Conservation (phyloP, 352 stramenopile species). For the Phytophthora citrophthora region DNA sequence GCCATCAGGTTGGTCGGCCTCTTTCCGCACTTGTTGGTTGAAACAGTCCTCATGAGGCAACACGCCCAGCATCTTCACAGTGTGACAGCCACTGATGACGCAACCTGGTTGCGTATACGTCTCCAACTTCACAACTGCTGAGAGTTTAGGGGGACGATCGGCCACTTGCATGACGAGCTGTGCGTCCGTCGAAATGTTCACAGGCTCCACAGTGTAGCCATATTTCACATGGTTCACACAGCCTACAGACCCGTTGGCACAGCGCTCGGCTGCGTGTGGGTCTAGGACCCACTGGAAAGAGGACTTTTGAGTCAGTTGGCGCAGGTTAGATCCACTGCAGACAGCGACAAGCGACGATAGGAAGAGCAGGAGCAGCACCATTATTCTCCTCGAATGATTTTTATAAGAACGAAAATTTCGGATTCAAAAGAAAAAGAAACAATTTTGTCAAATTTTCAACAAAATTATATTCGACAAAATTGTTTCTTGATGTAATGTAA, state of each 20-base stretch:
- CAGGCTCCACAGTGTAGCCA: slow-evolving; percentile 51
- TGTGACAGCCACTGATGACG: slow-evolving; percentile 48
- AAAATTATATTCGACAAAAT: no score
- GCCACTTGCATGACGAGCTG: slow-evolving; percentile 51
- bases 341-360: neutral
- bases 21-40: slow-evolving; percentile 42
- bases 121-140: slow-evolving; percentile 48
- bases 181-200: slow-evolving; percentile 42
- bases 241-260: slow-evolving; percentile 26
- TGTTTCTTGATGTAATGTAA: no score
- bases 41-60: slow-evolving; percentile 55
- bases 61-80: slow-evolving; percentile 38
- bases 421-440: no score
- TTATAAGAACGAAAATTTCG: no score
- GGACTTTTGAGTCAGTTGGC: slow-evolving; percentile 5
- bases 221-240: slow-evolving; percentile 63
- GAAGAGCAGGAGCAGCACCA: slow-evolving; percentile 15
- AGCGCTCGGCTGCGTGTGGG: slow-evolving; percentile 48
- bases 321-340: slow-evolving; percentile 4
- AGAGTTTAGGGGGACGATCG: slow-evolving; percentile 36
- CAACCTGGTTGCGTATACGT: slow-evolving; percentile 61
- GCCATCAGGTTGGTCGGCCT: slow-evolving; percentile 45
- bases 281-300: slow-evolving; percentile 54
- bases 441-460: no score
- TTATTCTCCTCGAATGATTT: neutral